Evolutionary conservation across 768 basidiomycete species (phyloP).

Genomic region (Mycena vitilis): DNA sequence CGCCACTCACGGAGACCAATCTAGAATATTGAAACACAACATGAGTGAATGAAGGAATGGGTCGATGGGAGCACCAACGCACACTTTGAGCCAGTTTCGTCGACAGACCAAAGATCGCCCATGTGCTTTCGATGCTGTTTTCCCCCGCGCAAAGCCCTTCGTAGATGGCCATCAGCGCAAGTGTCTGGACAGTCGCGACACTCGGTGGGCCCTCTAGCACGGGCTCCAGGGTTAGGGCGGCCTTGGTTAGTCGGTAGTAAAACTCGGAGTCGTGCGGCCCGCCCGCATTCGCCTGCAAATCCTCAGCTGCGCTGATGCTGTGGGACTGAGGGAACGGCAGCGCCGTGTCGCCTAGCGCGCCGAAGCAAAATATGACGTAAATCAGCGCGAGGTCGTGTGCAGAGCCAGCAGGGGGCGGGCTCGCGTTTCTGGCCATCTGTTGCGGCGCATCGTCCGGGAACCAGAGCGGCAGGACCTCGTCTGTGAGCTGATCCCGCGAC

Average conservation of each 20-base stretch:
- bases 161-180: constrained; percentile 77
- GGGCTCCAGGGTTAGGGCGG: constrained; percentile 73
- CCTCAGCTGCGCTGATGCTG: constrained; percentile 11
- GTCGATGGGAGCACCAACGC: constrained; percentile 42
- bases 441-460: constrained; percentile 61
- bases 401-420: constrained; percentile 38
- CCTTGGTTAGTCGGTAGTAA: constrained; percentile 72
- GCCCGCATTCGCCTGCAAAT: constrained; percentile 9
- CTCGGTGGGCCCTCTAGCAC: constrained; percentile 77
- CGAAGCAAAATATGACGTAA: constrained; percentile 72
- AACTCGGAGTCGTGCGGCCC: constrained; percentile 48
- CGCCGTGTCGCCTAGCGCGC: constrained; percentile 66
- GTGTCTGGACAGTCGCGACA: constrained; percentile 75
- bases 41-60: constrained; percentile 10
- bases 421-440: constrained; percentile 32
- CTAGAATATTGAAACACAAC: constrained; percentile 46
- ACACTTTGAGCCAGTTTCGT: constrained; percentile 78
- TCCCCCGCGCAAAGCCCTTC: constrained; percentile 76
- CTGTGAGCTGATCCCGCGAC: constrained; percentile 68
- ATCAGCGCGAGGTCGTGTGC: constrained; percentile 74
- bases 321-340: constrained; percentile 59
- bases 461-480: constrained; percentile 75
- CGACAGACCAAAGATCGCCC: constrained; percentile 74
- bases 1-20: constrained; percentile 72
- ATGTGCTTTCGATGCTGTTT: constrained; percentile 76